phyloP scores from a whole-genome alignment of 768 basidiomycete genomes.

The Calocera cornea region DNA sequence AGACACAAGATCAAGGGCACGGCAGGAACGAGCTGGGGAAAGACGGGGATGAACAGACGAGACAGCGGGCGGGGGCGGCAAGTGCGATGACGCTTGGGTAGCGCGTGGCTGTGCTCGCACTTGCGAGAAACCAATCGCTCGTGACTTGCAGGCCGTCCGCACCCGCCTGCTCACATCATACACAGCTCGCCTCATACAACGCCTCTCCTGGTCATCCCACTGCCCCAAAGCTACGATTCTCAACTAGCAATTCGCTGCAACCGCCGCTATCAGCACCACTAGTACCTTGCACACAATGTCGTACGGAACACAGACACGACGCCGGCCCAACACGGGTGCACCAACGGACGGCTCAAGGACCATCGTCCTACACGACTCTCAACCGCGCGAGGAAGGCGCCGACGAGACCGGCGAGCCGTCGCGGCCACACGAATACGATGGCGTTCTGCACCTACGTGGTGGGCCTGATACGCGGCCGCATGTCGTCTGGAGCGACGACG shows the following conservation, averaged over 20 bases:
- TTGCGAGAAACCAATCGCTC: constrained; percentile 3
- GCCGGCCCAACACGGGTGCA: background rate
- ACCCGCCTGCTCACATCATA: background rate
- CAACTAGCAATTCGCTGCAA: background rate
- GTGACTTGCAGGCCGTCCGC: background rate
- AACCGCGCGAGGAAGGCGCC: background rate
- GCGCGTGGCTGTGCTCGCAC: background rate
- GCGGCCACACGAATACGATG: constrained; percentile 14
- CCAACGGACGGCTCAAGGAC: background rate
- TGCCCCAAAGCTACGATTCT: background rate
- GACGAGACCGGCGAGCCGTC: background rate
- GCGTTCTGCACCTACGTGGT: constrained; percentile 49
- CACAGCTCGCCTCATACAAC: background rate
- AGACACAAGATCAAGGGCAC: too few relatives aligned
- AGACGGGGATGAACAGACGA: background rate
- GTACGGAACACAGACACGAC: background rate
- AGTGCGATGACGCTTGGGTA: background rate
- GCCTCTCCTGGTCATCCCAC: background rate
- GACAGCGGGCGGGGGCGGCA: background rate
- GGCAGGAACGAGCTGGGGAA: too few relatives aligned
- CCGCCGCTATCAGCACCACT: background rate
- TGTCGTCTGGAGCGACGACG: constrained; percentile 74
- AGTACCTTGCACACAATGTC: background rate
- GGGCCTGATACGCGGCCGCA: constrained; percentile 35
- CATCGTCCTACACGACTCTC: background rate